Conservation (phyloP, 2,329 filamentous ascomycete species). For the Exophiala xenobiotica region DNA sequence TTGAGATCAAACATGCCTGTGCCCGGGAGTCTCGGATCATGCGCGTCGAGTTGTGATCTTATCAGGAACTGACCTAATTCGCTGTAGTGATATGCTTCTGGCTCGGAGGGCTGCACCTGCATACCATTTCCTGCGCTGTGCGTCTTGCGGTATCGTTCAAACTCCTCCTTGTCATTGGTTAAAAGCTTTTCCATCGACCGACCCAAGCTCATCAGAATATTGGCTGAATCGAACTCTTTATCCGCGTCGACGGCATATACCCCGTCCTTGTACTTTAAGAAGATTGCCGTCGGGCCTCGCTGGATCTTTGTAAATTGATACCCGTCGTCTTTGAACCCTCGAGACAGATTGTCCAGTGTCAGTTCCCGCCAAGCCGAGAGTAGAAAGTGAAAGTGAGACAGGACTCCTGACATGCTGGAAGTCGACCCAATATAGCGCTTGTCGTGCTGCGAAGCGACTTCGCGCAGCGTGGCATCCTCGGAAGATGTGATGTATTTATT, state of each 20-base stretch:
- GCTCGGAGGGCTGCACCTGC: conserved; percentile 40
- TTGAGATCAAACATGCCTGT: conserved; percentile 96
- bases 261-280: conserved; percentile 78
- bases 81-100: conserved; percentile 85
- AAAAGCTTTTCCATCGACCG: conserved; percentile 96
- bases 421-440: conserved; percentile 92
- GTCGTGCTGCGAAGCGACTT: conserved; percentile 62
- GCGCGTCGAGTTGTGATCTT: conserved; percentile 89
- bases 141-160: conserved; percentile 74
- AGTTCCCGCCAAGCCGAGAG: conserved; percentile 79
- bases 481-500: conserved; percentile 91
- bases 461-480: conserved; percentile 69
- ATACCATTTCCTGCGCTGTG: conserved; percentile 65
- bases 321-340: conserved; percentile 62
- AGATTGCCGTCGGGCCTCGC: conserved; percentile 73
- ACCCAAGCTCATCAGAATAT: conserved; percentile 85
- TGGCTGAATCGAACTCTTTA: conserved; percentile 83
- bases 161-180: conserved; percentile 77
- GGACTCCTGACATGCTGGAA: conserved; percentile 87
- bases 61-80: conserved; percentile 85
- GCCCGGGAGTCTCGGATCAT: conserved; percentile 81
- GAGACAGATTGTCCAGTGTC: conserved; percentile 66
- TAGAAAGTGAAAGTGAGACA: conserved; percentile 90
- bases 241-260: conserved; percentile 94
- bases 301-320: conserved; percentile 69